Base-by-base conservation (phyloP, 2,329 filamentous ascomycete species). In the Fusarium udum region DNA sequence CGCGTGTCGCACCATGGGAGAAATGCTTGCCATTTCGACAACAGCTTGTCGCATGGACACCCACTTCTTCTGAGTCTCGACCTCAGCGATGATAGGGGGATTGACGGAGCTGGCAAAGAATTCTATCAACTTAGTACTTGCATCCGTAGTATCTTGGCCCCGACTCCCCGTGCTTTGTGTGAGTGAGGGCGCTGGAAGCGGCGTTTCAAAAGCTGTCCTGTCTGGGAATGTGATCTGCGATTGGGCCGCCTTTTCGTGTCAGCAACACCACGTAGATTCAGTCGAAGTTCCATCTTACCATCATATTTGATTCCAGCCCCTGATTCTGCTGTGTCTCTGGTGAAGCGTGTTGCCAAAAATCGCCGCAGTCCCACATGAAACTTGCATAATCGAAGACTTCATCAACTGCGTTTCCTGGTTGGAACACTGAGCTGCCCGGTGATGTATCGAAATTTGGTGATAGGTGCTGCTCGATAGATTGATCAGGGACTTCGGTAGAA, bases 21-120 rank as follows among this genome's bases (percentile, higher is more conserved):
- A 88, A 14, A 82, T 79, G 24, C 79, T 79, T 7, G 86, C 83
- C 83, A 88, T 87, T 5, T 83, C 80, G 3, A 85, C 81, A 24
- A 89, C 82, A 36, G 85, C 80, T 51, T 86, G 84, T 10, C 87
- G 81, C 72, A 87, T 86, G 1, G 83, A 81, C 6, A 84, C 79
- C 87, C 87, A 89, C 58, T 84, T 86, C 71, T 85, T 85, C 61
- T 86, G 84, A 12, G 85, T 86, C 71, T 89, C 87, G 0, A 88
- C 84, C 53, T 88, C 85, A 24, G 85, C 84, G 8, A 89, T 81
- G 34, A 88, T 88, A 2, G 86, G 87, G 11, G 86, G 86, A n/a
- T 85, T 84, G 22, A 85, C 83, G 6, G 86, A 84, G 45, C 81
- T 82, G 24, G 83, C 78, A 64, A 88, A 88, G 61, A 86, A 87